Evolutionary conservation across 352 stramenopile genomes (phyloP), one percentile per base, ranked within the genome.

Genomic region (Globisporangium iwayamae): DNA sequence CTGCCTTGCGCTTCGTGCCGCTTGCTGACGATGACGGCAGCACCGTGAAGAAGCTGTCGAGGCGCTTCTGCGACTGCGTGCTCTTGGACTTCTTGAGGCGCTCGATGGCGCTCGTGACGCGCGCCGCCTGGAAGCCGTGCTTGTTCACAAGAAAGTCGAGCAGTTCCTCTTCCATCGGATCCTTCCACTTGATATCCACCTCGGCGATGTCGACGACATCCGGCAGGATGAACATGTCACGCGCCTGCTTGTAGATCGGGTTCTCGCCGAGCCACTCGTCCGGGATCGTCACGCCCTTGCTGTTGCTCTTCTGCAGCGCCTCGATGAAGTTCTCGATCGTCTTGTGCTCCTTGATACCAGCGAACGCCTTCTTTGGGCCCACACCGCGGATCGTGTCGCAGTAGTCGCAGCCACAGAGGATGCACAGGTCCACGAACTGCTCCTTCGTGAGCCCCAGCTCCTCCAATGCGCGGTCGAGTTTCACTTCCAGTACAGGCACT

Each of bases 371-470:
- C 79, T 99, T 99, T 0, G 97, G 97, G 11, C 98, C 98, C 39
- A 99, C 95, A 41, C 97, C 97, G 22, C 90, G 89, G 75, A 99
- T 99, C 30, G 85, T 98, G 56, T 98, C 96, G 64, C 94, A 98
- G 75, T 99, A 99, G 82, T 99, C 98, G 73, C 98, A 99, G 57
- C 98, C 97, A 55, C 96, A 99, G 20, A 99, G 81, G 66, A 99
- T 99, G 69, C 97, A 99, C 56, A 99, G 76, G 78, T 99, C 98
- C 13, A 99, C 94, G 73, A 99, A 99, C 75, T 95, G 83, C 22
- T 87, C 94, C 54, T 98, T 87, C 4, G 87, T 97, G 20, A 99
- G 79, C 16, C 87, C 87, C 47, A 99, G 75, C 48, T 94, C 97
- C 58, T 97, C 77, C 34, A 99, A 71, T 16, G 96, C 93, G 50